phyloP scores from a whole-genome alignment of 176 grass and related monocot species.

The Aegilops umbellulata region DNA sequence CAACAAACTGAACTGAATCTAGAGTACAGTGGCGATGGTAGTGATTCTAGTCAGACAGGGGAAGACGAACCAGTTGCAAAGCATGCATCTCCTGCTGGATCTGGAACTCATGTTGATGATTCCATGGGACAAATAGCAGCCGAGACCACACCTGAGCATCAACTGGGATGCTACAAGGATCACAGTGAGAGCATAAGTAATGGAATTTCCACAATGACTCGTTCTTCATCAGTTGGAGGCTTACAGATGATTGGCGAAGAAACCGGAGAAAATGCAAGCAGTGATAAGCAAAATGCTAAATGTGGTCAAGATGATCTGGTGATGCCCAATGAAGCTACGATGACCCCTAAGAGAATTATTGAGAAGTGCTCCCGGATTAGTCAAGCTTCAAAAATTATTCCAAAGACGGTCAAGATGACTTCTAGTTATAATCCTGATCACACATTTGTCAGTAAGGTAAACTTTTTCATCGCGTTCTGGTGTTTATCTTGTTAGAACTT shows the following conservation, averaged over 20 bases:
- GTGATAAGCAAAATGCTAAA: constrained; percentile 27
- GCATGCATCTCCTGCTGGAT: constrained; percentile 37
- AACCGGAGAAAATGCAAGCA: neutral
- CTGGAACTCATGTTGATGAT: constrained; percentile 33
- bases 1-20: constrained; percentile 84
- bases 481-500: neutral
- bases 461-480: neutral
- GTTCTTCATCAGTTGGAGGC: constrained; percentile 19
- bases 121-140: constrained; percentile 15
- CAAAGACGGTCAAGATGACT: constrained; percentile 36
- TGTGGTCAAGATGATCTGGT: constrained; percentile 15
- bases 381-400: constrained; percentile 43
- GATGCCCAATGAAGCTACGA: constrained; percentile 6
- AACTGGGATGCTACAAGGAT: constrained; percentile 19
- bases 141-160: constrained; percentile 29
- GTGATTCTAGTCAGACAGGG: constrained; percentile 84
- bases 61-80: constrained; percentile 53
- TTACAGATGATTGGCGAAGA: constrained; percentile 39
- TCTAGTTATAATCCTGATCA: constrained; percentile 23
- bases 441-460: constrained; percentile 43
- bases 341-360: constrained; percentile 18
- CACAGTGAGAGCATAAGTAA: constrained; percentile 7
- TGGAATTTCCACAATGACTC: constrained; percentile 23
- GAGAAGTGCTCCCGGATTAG: constrained; percentile 11
- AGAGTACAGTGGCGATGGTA: constrained; percentile 88